A percentile compares a stretch with the other conserved stretches of the same genome.
These are phyloP conservation scores for Clonostachys rosea DNA, from an alignment of 2,329 filamentous ascomycete genomes.

Conservation along the genomic window DNA sequence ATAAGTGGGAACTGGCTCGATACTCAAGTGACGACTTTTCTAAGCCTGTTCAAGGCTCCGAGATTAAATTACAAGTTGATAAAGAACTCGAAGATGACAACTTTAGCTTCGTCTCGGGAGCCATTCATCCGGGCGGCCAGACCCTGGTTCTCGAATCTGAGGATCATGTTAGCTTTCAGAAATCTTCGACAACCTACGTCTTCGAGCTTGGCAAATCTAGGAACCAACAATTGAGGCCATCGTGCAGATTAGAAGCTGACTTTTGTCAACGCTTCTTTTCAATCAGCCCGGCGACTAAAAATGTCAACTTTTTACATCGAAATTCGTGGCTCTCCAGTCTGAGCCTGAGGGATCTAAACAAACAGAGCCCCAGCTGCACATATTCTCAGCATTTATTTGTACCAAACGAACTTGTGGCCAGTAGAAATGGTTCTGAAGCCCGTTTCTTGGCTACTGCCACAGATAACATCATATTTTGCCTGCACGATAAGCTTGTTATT, in stretches of 20 bases:
- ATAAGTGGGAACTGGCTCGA: too few species aligned
- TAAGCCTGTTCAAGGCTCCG: too few species aligned
- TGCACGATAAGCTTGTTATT: slow-evolving; percentile 7
- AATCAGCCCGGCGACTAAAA: slow-evolving; percentile 3
- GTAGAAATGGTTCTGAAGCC: too few species aligned
- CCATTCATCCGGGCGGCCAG: too few species aligned
- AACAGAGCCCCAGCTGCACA: background rate
- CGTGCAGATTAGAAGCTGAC: background rate
- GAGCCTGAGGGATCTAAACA: background rate
- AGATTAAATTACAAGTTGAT: too few species aligned
- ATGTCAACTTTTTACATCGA: slow-evolving; percentile 7
- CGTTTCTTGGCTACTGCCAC: background rate
- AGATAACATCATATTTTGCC: slow-evolving; percentile 8
- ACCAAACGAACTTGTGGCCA: slow-evolving; percentile 7
- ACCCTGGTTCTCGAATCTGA: too few species aligned
- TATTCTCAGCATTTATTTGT: slow-evolving; percentile 11
- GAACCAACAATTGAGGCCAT: background rate
- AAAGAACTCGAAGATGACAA: too few species aligned
- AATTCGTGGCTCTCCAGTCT: slow-evolving; percentile 10
- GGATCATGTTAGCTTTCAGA: too few species aligned
- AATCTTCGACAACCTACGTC: too few species aligned
- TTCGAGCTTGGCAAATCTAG: too few species aligned
- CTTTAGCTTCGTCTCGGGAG: too few species aligned
- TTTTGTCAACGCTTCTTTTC: slow-evolving; percentile 7
- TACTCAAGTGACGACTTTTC: too few species aligned